Evolutionary conservation across 164 flowering plant species (phyloP), one percentile per base, ranked within the genome.

Genomic region (Chimonanthus praecox): DNA sequence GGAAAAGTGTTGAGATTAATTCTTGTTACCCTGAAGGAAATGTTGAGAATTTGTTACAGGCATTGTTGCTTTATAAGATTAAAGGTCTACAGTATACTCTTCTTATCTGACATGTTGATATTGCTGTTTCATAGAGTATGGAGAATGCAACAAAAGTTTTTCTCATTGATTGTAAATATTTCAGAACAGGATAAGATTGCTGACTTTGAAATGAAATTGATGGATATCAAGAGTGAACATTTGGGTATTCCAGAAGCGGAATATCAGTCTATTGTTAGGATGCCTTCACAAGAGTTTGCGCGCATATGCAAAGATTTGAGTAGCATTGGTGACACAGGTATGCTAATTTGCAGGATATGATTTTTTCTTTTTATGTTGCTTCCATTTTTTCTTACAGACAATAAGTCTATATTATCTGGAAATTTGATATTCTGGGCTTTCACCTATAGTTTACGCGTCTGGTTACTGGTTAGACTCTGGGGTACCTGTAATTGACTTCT

Each of bases 161-260:
- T 63, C 11, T 7, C 66, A 18, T 63, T 7, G 13, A 7, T 20
- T 63, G 18, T 44, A 13, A 67, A 45, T 44, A 8, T 64, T 20
- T 21, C 64, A 89, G 92, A 82, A 2, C 92, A 87, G 78, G 92
- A 89, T 69, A 89, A 87, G 75, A 89, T 89, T 61, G 77, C 92
- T 5, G 92, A 89, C 75, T 89, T 88, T 82, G 93, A 89, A 79
- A 89, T 89, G 93, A 89, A 87, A 61, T 80, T 89, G 75, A 89
- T 89, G 92, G 90, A 89, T 62, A 72, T 72, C 68, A 62, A 63
- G 47, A 72, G 74, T 18, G 74, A 72, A 64, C 74, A 72, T 61
- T 61, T 72, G 74, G 74, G 74, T 46, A 72, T 72, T 61, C 74
- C 74, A 18, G 74, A 89, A 73, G 90, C 92, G 15, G 92, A 89